A percentile compares a stretch with the other conserved stretches of the same genome.
Conservation (phyloP, 805 yeast species). For the Candida schatavii region DNA sequence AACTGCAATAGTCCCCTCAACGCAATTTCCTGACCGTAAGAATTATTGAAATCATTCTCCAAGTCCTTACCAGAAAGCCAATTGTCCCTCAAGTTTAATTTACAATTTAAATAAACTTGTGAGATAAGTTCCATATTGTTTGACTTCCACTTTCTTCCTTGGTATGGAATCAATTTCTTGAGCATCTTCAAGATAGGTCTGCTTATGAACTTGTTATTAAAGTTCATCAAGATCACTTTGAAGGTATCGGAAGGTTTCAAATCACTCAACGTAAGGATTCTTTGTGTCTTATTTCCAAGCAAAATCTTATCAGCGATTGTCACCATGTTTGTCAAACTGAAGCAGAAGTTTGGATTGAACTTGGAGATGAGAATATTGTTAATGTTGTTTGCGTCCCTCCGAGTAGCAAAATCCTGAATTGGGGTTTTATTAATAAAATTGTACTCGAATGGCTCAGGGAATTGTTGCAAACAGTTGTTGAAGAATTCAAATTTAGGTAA, state of each 20-base stretch:
- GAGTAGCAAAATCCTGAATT: slow-evolving; percentile 25
- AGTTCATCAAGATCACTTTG: slow-evolving; percentile 55
- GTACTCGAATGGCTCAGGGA: slow-evolving; percentile 13
- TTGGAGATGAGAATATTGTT: slow-evolving; percentile 25
- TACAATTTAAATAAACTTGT: slow-evolving; percentile 74
- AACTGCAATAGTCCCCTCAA: slow-evolving; percentile 74
- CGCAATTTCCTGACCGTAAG: slow-evolving; percentile 84
- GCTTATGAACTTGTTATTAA: slow-evolving; percentile 57
- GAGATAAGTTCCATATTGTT: slow-evolving; percentile 92
- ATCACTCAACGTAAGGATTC: slow-evolving; percentile 63
- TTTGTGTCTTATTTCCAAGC: slow-evolving; percentile 62
- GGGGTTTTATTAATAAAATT: slow-evolving; percentile 29
- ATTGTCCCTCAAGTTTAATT: slow-evolving; percentile 70
- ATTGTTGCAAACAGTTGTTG: slow-evolving; percentile 27
- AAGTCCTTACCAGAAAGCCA: slow-evolving; percentile 86
- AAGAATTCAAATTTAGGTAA: slow-evolving; percentile 36
- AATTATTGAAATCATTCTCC: slow-evolving; percentile 68
- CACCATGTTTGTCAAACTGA: slow-evolving; percentile 50
- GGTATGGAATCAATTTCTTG: slow-evolving; percentile 81
- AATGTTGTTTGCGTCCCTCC: slow-evolving; percentile 23
- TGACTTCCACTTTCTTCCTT: slow-evolving; percentile 92
- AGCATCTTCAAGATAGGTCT: slow-evolving; percentile 69
- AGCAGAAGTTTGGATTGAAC: slow-evolving; percentile 44
- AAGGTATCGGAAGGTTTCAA: slow-evolving; percentile 61
- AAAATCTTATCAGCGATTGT: slow-evolving; percentile 56